phyloP scores from a whole-genome alignment of 2,329 filamentous ascomycete genomes.

The Botryotinia globosa region DNA sequence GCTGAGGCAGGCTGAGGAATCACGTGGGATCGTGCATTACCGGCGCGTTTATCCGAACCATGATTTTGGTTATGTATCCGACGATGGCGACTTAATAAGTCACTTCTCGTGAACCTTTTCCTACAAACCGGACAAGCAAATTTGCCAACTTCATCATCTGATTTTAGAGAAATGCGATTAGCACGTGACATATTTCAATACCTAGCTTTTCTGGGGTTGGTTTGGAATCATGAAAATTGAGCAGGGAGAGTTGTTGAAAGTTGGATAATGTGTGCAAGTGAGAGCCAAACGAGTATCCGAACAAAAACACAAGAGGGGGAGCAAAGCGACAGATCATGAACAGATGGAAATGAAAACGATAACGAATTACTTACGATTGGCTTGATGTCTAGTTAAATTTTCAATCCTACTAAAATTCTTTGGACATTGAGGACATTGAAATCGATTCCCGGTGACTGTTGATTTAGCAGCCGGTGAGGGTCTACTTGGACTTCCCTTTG shows the following conservation, averaged over 20 bases:
- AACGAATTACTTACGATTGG: slow-evolving; percentile 32
- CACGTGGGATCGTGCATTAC: slow-evolving; percentile 23
- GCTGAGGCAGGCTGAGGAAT: slow-evolving; percentile 20
- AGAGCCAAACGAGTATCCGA: background rate
- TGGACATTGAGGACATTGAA: slow-evolving; percentile 35
- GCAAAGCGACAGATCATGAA: background rate
- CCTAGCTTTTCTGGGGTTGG: background rate
- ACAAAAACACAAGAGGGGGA: background rate
- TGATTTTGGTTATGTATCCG: slow-evolving; percentile 29
- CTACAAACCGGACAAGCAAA: slow-evolving; percentile 34
- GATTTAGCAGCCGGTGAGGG: background rate
- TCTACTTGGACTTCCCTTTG: background rate
- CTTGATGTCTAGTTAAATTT: slow-evolving; percentile 36
- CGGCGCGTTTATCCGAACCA: slow-evolving; percentile 16
- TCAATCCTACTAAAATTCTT: slow-evolving; percentile 37
- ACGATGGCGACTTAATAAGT: slow-evolving; percentile 36
- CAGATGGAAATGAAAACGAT: background rate
- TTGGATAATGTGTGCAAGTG: background rate
- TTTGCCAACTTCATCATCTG: slow-evolving; percentile 36
- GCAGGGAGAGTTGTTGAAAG: background rate
- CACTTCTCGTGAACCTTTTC: slow-evolving; percentile 36
- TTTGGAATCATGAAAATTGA: background rate
- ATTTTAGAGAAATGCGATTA: background rate
- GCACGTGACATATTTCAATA: slow-evolving; percentile 1
- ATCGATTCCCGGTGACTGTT: slow-evolving; percentile 24